Conservation (phyloP, 768 basidiomycete genomes). For the Boletus subcaerulescens region DNA sequence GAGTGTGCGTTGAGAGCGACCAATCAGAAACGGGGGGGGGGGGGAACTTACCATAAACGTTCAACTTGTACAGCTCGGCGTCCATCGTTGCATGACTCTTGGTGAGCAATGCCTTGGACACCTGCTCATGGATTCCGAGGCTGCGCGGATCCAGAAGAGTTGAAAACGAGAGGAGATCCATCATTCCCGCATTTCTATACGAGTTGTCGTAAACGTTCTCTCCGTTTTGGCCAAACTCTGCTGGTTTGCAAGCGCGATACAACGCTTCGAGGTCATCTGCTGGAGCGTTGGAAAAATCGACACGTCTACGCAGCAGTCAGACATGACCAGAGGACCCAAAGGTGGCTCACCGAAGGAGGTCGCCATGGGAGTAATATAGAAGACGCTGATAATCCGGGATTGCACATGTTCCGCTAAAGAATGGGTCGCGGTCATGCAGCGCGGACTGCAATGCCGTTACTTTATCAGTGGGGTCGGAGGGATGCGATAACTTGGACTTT, state of each 20-base stretch:
- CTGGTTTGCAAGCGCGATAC: constrained; percentile 1
- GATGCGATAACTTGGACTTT: no score
- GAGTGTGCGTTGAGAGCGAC: neutral
- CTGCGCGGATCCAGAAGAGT: neutral
- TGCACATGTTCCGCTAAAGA: neutral
- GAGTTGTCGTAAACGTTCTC: constrained; percentile 3
- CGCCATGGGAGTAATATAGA: neutral
- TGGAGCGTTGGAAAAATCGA: no score
- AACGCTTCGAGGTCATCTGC: no score
- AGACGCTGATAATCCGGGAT: neutral
- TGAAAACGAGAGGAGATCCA: constrained; percentile 37
- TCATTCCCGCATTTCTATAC: constrained; percentile 44
- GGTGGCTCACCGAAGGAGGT: neutral
- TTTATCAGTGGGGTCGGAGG: neutral
- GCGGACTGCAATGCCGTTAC: neutral
- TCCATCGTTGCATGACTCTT: neutral
- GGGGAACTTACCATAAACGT: constrained; percentile 40
- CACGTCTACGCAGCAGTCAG: neutral
- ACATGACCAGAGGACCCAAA: neutral
- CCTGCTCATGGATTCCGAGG: constrained; percentile 1
- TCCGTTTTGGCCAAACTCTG: constrained; percentile 1
- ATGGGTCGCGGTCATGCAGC: neutral
- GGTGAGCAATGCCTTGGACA: constrained; percentile 3
- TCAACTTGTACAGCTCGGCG: constrained; percentile 42
- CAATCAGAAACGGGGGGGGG: no score